phyloP scores from a whole-genome alignment of 805 yeast genomes.

The Nakazawaea ernobii region DNA sequence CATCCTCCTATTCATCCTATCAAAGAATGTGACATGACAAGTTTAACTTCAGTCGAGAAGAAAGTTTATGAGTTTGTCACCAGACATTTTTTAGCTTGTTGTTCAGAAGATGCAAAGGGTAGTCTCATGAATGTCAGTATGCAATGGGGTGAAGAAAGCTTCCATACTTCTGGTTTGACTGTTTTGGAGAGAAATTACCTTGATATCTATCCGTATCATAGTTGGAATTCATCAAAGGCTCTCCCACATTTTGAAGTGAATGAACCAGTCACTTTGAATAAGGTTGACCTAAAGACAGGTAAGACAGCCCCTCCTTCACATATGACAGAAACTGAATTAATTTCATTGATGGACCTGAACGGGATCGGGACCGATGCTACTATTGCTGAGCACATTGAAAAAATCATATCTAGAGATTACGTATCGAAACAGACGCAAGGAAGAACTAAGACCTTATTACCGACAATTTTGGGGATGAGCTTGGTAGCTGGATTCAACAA shows the following conservation, averaged over 20 bases:
- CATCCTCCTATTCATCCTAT: conserved; percentile 99
- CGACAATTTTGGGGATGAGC: conserved; percentile 81
- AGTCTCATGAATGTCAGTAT: conserved; percentile 53
- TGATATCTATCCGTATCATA: conserved; percentile 71
- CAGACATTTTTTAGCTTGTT: conserved; percentile 83
- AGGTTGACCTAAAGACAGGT: conserved; percentile 64
- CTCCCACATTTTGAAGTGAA: conserved; percentile 60
- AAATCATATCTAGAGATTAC: conserved; percentile 64
- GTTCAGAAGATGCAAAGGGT: conserved; percentile 89
- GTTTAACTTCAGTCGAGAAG: conserved; percentile 39
- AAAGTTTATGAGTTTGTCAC: conserved; percentile 83
- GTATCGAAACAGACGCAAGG: conserved; percentile 38
- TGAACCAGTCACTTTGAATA: conserved; percentile 49
- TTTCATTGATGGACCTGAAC: conserved; percentile 91
- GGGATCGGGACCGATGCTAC: conserved; percentile 99
- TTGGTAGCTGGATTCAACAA: conserved; percentile 83
- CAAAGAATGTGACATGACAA: conserved; percentile 30
- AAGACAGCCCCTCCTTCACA: conserved; percentile 75
- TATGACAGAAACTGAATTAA: conserved; percentile 88
- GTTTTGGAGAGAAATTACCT: conserved; percentile 73
- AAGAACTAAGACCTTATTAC: conserved; percentile 45
- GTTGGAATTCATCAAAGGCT: conserved; percentile 65
- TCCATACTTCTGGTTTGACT: conserved; percentile 65
- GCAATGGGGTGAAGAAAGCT: conserved; percentile 75
- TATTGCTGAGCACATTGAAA: conserved; percentile 94